These are phyloP conservation scores for Leccinum incarnatum DNA, from an alignment of 768 basidiomycete species.

Conservation along the genomic window DNA sequence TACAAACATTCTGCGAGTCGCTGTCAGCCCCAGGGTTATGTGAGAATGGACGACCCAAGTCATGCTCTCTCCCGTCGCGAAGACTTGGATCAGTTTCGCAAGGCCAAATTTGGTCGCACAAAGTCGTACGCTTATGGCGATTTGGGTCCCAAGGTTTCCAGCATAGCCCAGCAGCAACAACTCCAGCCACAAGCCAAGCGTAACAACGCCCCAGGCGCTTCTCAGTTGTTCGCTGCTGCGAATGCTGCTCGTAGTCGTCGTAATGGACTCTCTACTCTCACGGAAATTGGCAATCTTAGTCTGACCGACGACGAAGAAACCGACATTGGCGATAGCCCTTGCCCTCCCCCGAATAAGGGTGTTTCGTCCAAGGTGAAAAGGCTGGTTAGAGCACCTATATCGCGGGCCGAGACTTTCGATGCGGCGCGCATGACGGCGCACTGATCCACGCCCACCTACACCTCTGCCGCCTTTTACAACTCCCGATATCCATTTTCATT, in stretches of 20 bases:
- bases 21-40: constrained; percentile 81
- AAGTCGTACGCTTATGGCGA: constrained; percentile 96
- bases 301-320: constrained; percentile 73
- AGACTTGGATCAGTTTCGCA: constrained; percentile 90
- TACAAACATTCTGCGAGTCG: constrained; percentile 64
- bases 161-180: constrained; percentile 37
- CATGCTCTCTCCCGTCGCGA: constrained; percentile 78
- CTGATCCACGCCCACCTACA: constrained; percentile 26
- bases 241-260: constrained; percentile 66
- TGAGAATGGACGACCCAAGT: constrained; percentile 92
- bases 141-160: constrained; percentile 40
- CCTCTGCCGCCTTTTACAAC: background rate
- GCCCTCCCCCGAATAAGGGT: constrained; percentile 71
- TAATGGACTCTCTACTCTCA: constrained; percentile 58
- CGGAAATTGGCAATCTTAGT: constrained; percentile 62
- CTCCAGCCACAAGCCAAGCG: constrained; percentile 51
- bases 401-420: constrained; percentile 69
- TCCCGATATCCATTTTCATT: constrained; percentile 5
- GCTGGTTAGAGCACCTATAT: constrained; percentile 45
- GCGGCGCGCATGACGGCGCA: constrained; percentile 52
- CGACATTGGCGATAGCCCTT: constrained; percentile 84
- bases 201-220: constrained; percentile 62
- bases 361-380: constrained; percentile 58
- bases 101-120: constrained; percentile 81
- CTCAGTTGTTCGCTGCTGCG: constrained; percentile 63